Evolutionary conservation across 208 protist genomes (phyloP), one percentile per base, ranked within the genome.

Genomic region (Wallacemonas collosoma): DNA sequence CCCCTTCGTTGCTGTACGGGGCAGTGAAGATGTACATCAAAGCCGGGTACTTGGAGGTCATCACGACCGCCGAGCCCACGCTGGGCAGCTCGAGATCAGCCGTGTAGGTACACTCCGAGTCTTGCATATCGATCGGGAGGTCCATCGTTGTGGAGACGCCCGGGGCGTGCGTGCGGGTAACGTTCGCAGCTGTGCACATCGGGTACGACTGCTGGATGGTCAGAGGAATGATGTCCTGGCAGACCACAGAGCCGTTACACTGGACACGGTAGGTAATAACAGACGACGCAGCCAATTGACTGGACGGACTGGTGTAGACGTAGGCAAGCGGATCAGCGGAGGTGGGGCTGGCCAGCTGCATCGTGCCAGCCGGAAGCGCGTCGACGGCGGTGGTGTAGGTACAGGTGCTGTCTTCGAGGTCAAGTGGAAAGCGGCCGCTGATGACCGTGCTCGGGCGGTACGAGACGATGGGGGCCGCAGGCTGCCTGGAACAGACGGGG

Each of bases 271-370:
- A 83, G 7, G 68, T 69, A 35, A 85, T 55, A 3, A 76, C 68
- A 4, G 68, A 40, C 39, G 64, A 75, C 14, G 51, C 69, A 2
- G 73, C 72, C 6, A 39, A 54, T 36, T 43, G 69, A 41, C 57
- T 43, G 17, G 38, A 11, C 8, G 67, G 61, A n/a, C 75, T 72
- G 51, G 69, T 50, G 78, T 85, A 89, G 35, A 84, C 67, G 73
- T 89, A 89, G 60, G 47, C 14, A 15, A 82, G 41, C n/a, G 80
- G 76, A 71, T 76, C 63, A 0, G 53, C 17, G 2, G 73, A 60
- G 55, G 66, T 45, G 47, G 73, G 53, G 44, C 67, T 44, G 48
- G 64, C 44, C 12, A 78, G n/a, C 48, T 69, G 68, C 1, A 66
- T 65, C 9, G 64, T 61, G 71, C 84, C 84, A 1, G 83, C 69